phyloP scores from a whole-genome alignment of 169 alveolate species.

The Plasmodium inui region DNA sequence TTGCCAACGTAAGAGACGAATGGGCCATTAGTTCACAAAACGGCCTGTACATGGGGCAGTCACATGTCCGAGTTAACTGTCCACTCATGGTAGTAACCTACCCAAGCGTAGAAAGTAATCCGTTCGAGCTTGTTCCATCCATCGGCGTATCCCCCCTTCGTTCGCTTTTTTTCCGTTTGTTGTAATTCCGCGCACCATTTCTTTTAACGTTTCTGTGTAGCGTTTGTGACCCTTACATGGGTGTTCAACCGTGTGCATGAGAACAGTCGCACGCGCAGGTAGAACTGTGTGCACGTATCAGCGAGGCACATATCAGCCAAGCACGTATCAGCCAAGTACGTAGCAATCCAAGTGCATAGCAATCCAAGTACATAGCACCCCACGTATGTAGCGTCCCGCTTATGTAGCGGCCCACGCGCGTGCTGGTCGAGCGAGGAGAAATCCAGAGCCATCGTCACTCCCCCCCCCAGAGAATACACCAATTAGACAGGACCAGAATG shows the following conservation, averaged over 20 bases:
- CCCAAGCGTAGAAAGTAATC: neutral
- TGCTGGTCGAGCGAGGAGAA: neutral
- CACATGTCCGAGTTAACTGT: neutral
- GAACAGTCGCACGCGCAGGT: neutral
- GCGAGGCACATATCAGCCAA: too few species aligned
- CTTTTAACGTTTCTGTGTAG: neutral
- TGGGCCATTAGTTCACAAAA: neutral
- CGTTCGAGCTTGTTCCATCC: neutral
- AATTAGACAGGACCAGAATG: neutral
- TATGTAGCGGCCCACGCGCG: neutral
- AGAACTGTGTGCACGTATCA: neutral
- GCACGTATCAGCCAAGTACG: too few species aligned
- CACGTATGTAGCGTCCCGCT: neutral
- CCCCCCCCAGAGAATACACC: neutral
- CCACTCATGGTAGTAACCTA: neutral
- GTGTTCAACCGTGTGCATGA: neutral
- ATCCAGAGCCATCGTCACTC: neutral
- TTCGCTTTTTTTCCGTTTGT: neutral
- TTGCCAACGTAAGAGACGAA: neutral
- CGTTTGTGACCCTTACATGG: neutral
- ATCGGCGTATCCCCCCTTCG: neutral
- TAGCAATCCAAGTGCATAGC: too few species aligned
- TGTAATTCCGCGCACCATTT: neutral
- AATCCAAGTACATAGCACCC: too few species aligned
- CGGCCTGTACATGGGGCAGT: neutral